These are phyloP conservation scores for Hemisphaericaspora lyxosophila DNA, from an alignment of 1,139 yeast species.

Conservation along the genomic window DNA sequence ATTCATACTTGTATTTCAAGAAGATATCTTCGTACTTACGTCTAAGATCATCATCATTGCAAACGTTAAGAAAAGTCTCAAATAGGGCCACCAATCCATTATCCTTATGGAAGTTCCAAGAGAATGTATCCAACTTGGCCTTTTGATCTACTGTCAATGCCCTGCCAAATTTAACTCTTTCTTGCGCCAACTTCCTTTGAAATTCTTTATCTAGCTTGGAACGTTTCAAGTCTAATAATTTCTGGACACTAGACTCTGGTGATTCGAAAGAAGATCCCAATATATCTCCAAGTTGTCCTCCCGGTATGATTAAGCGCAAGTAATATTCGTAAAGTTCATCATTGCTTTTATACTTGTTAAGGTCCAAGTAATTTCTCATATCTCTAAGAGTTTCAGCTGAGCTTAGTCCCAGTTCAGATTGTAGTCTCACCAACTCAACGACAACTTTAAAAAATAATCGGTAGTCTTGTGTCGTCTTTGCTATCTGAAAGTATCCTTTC, in stretches of 20 bases:
- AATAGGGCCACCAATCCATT: conserved; percentile 57
- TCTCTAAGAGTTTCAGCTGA: conserved; percentile 50
- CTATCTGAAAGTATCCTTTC: conserved; percentile 68
- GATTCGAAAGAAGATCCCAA: conserved; percentile 52
- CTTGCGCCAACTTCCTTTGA: conserved; percentile 28
- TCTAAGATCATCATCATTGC: conserved; percentile 64
- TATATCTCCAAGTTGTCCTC: conserved; percentile 55
- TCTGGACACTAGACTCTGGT: conserved; percentile 49
- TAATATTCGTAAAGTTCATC: conserved; percentile 43
- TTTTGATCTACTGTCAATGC: conserved; percentile 32
- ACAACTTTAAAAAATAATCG: conserved; percentile 49
- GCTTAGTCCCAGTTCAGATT: conserved; percentile 33
- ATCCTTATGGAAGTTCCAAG: conserved; percentile 50
- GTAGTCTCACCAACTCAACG: conserved; percentile 20
- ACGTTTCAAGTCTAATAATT: conserved; percentile 49
- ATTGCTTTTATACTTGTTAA: conserved; percentile 30
- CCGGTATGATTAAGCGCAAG: conserved; percentile 61
- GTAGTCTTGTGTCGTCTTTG: conserved; percentile 37
- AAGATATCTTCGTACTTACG: conserved; percentile 58
- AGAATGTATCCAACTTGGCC: conserved; percentile 36
- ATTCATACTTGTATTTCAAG: conserved; percentile 55
- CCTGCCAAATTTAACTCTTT: conserved; percentile 42
- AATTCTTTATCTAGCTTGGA: conserved; percentile 41
- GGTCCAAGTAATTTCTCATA: conserved; percentile 44
- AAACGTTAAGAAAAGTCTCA: conserved; percentile 54